These are phyloP conservation scores for Mortierella sp. DNA, from an alignment of 371 early-diverging fungal genomes.

Conservation along the genomic window DNA sequence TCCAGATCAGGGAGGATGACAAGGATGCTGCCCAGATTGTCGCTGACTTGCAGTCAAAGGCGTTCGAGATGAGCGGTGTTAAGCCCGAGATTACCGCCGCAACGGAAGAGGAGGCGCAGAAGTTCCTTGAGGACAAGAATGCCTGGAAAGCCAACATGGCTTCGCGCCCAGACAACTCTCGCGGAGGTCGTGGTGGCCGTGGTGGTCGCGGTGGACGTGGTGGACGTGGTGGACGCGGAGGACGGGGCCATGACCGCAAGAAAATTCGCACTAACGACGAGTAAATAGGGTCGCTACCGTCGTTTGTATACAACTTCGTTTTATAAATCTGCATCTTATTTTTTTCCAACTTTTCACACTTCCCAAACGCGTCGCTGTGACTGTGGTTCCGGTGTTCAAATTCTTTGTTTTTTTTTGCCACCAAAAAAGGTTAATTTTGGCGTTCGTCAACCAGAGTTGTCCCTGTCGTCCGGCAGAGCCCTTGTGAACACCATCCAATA, in stretches of 20 bases:
- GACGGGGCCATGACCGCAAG: constrained; percentile 48
- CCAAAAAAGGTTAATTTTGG: too few species aligned
- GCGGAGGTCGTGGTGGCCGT: constrained; percentile 36
- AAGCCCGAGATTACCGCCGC: constrained; percentile 47
- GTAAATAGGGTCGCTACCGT: neutral
- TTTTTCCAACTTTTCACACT: too few species aligned
- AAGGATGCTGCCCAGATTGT: constrained; percentile 52
- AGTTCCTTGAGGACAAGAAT: constrained; percentile 57
- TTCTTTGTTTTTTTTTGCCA: too few species aligned
- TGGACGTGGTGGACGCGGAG: constrained; percentile 46
- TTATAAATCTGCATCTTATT: neutral
- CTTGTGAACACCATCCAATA: too few species aligned
- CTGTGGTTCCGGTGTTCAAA: too few species aligned
- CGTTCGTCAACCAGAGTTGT: too few species aligned
- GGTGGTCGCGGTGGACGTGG: constrained; percentile 51
- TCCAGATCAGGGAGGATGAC: constrained; percentile 57
- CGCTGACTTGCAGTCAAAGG: constrained; percentile 44
- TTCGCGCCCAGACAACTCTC: constrained; percentile 9
- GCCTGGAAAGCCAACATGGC: constrained; percentile 31
- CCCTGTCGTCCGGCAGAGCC: too few species aligned
- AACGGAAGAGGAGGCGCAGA: constrained; percentile 52
- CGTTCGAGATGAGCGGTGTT: constrained; percentile 48
- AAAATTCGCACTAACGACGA: constrained; percentile 40
- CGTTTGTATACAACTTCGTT: neutral
- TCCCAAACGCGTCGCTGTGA: too few species aligned